Evolutionary conservation across 306 rosid species (phyloP), one percentile per base, ranked within the genome.

Genomic region (Cajanus cajan): DNA sequence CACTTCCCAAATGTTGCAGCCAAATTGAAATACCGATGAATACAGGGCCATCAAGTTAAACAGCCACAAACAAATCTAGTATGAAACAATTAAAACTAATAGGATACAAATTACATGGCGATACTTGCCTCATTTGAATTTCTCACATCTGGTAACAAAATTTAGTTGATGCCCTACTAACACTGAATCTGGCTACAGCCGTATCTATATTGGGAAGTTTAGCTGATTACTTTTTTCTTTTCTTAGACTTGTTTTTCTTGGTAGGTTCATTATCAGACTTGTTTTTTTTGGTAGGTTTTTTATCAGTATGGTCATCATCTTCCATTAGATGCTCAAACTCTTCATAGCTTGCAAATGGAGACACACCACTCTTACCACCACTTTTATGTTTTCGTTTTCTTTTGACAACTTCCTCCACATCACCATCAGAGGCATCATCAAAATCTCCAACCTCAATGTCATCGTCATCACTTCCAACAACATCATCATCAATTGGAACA

Each of bases 341-440:
- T 76, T 96, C 98, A 12, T 87, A 55, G 74, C 97, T 93, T 55
- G 99, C 98, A 71, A 96, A 91, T 3, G 97, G 94, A 40, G 98
- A 90, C 0, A 69, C 90, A 25, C 79, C 69, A 11, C 82, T 82
- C 84, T 86, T 93, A 21, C 86, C 78, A 5, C 86, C 82, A 10
- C 44, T 28, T 57, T 90, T 93, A 31, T 83, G 75, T 76, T 89
- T 88, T n/a, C 84, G 72, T 73, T 88, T 91, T 15, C 64, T 87
- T 31, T 28, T 78, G 45, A 72, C 86, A 59, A 52, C 81, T 34
- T 77, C 47, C 62, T 82, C 89, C 22, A 68, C 86, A 5, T 80
- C 89, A 14, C 16, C 85, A 19, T 79, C 82, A 8, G 64, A 77
- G 2, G 10, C 85, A 41, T 90, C 94, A 31, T 90, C 96, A n/a